These are phyloP conservation scores for Cyclotella atomus DNA, from an alignment of 108 stramenopile species.

Conservation along the genomic window DNA sequence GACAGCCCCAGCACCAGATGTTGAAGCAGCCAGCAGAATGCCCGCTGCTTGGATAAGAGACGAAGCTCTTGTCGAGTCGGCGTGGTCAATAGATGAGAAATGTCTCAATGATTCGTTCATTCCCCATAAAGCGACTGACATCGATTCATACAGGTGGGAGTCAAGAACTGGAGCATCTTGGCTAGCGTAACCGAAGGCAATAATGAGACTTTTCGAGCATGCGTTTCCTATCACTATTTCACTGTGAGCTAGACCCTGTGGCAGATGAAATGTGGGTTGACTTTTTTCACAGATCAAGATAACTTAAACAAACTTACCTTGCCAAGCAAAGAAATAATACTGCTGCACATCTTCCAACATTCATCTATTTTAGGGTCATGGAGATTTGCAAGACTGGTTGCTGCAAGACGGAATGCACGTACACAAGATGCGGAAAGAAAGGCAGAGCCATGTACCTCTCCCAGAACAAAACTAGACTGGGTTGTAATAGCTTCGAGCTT, in stretches of 20 bases:
- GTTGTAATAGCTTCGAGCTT: slow-evolving; percentile 30
- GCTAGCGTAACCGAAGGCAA: slow-evolving; percentile 61
- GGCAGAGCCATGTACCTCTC: slow-evolving; percentile 75
- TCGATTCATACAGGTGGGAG: slow-evolving; percentile 35
- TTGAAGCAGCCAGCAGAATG: slow-evolving; percentile 60
- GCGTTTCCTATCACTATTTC: slow-evolving; percentile 75
- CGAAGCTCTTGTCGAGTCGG: slow-evolving; percentile 60
- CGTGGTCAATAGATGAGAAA: slow-evolving; percentile 63
- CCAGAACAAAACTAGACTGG: slow-evolving; percentile 28
- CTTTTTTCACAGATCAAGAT: neutral
- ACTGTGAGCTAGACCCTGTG: slow-evolving; percentile 39
- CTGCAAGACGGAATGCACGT: neutral
- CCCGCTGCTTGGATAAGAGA: slow-evolving; percentile 65
- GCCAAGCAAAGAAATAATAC: slow-evolving; percentile 54
- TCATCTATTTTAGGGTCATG: neutral
- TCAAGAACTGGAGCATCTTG: slow-evolving; percentile 64
- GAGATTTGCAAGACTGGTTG: neutral
- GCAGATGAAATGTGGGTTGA: neutral
- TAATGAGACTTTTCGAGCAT: slow-evolving; percentile 58
- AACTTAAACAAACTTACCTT: slow-evolving; percentile 5
- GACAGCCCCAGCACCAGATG: slow-evolving; percentile 44
- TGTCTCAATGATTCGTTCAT: slow-evolving; percentile 51
- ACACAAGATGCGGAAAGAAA: slow-evolving; percentile 63
- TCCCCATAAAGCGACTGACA: slow-evolving; percentile 43
- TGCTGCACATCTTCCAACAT: slow-evolving; percentile 43